These are phyloP conservation scores for Chlamydomonas asymmetrica DNA, from an alignment of 139 green algal species.

Conservation along the genomic window DNA sequence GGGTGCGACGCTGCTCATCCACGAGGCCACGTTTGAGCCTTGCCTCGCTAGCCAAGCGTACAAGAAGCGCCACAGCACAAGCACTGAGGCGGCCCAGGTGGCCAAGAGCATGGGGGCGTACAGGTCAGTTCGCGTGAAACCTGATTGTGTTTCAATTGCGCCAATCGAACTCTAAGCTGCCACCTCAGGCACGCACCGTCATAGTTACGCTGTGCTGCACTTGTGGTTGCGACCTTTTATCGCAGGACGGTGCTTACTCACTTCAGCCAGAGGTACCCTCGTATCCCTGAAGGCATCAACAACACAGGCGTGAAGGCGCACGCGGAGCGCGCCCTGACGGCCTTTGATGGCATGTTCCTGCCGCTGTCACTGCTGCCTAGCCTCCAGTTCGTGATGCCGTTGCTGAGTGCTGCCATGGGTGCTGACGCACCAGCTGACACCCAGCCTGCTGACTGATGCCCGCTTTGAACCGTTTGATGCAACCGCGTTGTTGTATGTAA, in stretches of 20 bases:
- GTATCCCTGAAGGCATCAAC: slow-evolving; percentile 64
- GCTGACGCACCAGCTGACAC: no score
- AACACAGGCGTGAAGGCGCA: background rate
- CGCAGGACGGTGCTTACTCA: slow-evolving; percentile 91
- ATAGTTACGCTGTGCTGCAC: background rate
- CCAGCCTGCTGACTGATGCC: no score
- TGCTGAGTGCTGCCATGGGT: slow-evolving; percentile 29
- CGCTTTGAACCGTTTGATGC: no score
- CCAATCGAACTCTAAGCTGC: no score
- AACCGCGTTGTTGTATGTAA: no score
- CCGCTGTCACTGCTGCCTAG: slow-evolving; percentile 43
- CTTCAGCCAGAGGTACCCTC: slow-evolving; percentile 96
- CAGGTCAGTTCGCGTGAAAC: slow-evolving; percentile 1
- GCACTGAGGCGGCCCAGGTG: slow-evolving; percentile 64
- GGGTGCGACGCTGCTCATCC: slow-evolving; percentile 89
- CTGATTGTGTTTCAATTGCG: background rate
- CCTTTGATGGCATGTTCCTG: slow-evolving; percentile 55
- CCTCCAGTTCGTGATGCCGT: slow-evolving; percentile 36
- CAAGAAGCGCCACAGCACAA: slow-evolving; percentile 79
- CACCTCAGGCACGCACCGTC: background rate
- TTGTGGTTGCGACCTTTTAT: background rate
- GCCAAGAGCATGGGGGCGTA: slow-evolving; percentile 62
- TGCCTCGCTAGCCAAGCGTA: slow-evolving; percentile 78
- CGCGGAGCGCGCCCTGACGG: slow-evolving; percentile 4
- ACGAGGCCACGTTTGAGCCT: slow-evolving; percentile 98